Percentiles rank a stretch among this genome's conserved stretches.
phyloP scores from a whole-genome alignment of 2,329 filamentous ascomycete genomes.

The Hyphodiscus sp. region DNA sequence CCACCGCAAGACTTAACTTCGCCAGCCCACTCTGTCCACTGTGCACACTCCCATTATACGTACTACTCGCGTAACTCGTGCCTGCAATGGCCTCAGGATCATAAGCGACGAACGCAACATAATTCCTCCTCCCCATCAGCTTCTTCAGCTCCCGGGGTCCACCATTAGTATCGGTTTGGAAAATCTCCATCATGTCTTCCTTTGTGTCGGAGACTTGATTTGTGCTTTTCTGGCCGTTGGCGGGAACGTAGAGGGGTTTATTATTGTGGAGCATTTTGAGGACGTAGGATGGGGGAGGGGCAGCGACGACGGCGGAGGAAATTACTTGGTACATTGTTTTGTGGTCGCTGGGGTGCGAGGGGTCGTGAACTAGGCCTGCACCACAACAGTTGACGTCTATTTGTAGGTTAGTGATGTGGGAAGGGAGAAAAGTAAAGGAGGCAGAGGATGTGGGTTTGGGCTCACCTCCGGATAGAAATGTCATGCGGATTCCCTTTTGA shows the following conservation, averaged over 20 bases:
- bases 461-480: conserved; percentile 83
- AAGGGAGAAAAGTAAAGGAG: not conserved
- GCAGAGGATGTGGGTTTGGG: conserved; percentile 25
- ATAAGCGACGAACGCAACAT: conserved; percentile 87
- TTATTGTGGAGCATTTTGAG: conserved; percentile 94
- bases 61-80: conserved; percentile 24
- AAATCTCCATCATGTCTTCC: conserved; percentile 99
- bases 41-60: conserved; percentile 28
- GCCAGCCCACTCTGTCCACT: conserved; percentile 41
- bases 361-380: conserved; percentile 90
- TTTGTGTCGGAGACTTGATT: conserved; percentile 84
- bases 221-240: conserved; percentile 75
- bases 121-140: conserved; percentile 89
- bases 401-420: conserved; percentile 11
- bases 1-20: conserved; percentile 81
- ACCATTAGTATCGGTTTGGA: conserved; percentile 89
- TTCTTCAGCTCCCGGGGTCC: conserved; percentile 75
- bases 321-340: conserved; percentile 99
- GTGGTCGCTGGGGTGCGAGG: conserved; percentile 82
- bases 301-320: conserved; percentile 84
- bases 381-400: conserved; percentile 81
- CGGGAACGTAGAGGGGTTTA: conserved; percentile 83
- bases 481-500: conserved; percentile 94
- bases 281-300: conserved; percentile 77
- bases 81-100: conserved; percentile 63